Evolutionary conservation across 768 basidiomycete genomes (phyloP).

Genomic region (Trametes meyenii): DNA sequence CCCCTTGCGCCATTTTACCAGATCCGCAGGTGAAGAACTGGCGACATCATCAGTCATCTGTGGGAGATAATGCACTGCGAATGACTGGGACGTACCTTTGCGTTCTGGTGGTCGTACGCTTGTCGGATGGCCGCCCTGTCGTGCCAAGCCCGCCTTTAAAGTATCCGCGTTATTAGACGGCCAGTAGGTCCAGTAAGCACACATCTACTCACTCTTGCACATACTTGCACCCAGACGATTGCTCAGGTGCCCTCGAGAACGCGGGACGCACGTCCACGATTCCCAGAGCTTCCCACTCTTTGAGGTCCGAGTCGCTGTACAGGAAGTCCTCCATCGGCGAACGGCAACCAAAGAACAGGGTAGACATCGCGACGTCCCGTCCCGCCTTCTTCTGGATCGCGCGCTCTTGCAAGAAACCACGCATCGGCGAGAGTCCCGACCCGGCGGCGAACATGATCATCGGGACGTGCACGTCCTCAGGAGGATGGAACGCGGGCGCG

Average conservation of each 20-base stretch:
- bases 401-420: constrained; percentile 55
- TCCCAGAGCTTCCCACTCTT: constrained; percentile 44
- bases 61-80: background rate
- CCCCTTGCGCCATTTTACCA: constrained; percentile 40
- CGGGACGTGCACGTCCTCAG: constrained; percentile 41
- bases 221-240: constrained; percentile 33
- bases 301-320: constrained; percentile 45
- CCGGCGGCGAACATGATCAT: constrained; percentile 52
- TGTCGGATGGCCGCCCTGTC: constrained; percentile 41
- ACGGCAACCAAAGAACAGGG: constrained; percentile 53
- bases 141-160: constrained; percentile 44
- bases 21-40: constrained; percentile 51
- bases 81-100: constrained; percentile 35
- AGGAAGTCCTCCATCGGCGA: constrained; percentile 45
- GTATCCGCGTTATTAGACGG: background rate
- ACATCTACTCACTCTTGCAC: constrained; percentile 34
- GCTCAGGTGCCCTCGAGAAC: constrained; percentile 33
- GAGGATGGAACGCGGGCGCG: constrained; percentile 45
- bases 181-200: background rate
- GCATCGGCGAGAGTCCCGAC: constrained; percentile 52
- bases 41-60: background rate
- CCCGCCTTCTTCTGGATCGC: constrained; percentile 48
- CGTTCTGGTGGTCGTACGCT: constrained; percentile 36
- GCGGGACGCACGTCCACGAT: constrained; percentile 49
- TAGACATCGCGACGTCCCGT: constrained; percentile 41